These are phyloP conservation scores for Phytophthora ohioensis DNA, from an alignment of 352 stramenopile genomes.

Conservation along the genomic window DNA sequence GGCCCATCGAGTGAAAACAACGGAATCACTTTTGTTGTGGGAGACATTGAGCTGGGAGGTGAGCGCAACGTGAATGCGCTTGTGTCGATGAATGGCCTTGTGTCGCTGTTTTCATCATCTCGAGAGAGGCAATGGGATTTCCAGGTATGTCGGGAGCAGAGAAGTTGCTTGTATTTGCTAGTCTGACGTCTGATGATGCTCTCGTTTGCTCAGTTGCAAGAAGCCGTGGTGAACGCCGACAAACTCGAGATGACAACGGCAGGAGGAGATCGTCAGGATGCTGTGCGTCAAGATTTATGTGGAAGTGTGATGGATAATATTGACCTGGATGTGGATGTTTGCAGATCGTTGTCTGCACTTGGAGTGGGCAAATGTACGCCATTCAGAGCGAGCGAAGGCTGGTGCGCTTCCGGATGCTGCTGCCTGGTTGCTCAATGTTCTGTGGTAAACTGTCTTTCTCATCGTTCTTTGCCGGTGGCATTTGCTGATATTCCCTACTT, in stretches of 20 bases:
- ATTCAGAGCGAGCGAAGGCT: conserved; percentile 53
- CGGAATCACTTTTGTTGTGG: conserved; percentile 59
- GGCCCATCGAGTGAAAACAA: conserved; percentile 33
- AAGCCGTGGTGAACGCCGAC: conserved; percentile 61
- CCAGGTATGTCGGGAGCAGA: conserved; percentile 38
- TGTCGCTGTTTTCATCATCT: conserved; percentile 49
- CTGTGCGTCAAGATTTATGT: conserved; percentile 28
- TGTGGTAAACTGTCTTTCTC: conserved; percentile 49
- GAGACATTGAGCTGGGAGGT: conserved; percentile 39
- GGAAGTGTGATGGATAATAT: not conserved
- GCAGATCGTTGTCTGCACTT: conserved; percentile 76
- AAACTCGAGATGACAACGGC: conserved; percentile 48
- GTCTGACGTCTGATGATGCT: not conserved
- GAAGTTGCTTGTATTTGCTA: not conserved
- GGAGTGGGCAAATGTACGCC: conserved; percentile 71
- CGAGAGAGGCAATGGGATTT: conserved; percentile 56
- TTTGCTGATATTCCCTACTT: not conserved
- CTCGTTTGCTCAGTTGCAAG: conserved; percentile 46
- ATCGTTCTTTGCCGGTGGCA: not conserved
- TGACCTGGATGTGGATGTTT: conserved; percentile 14
- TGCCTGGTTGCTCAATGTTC: conserved; percentile 71
- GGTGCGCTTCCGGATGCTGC: conserved; percentile 70
- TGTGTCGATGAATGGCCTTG: conserved; percentile 47
- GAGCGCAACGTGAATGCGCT: conserved; percentile 40
- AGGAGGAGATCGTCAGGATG: conserved; percentile 41